phyloP scores from a whole-genome alignment of 1,284 basidiomycete genomes.

The Malassezia sp. region DNA sequence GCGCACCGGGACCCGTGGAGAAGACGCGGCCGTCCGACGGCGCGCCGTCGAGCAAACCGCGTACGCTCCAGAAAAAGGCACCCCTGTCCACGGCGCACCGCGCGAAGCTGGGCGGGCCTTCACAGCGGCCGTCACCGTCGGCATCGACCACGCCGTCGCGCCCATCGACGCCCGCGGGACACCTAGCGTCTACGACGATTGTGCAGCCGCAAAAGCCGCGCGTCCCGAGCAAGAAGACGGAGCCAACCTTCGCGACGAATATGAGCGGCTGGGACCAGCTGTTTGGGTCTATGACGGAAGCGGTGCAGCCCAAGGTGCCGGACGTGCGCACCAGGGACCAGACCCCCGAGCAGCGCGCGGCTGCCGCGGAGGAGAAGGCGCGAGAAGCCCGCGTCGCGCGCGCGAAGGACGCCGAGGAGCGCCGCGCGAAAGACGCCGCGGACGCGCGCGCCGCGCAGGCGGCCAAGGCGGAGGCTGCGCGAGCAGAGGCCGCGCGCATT shows the following conservation, averaged over 20 bases:
- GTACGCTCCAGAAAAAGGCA: too few relatives aligned
- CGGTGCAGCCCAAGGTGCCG: conserved; percentile 1
- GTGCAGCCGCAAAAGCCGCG: too few relatives aligned
- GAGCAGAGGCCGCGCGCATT: conserved; percentile 3
- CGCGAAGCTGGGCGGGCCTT: too few relatives aligned
- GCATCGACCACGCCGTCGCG: too few relatives aligned
- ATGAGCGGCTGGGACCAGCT: conserved; percentile 18
- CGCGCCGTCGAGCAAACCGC: too few relatives aligned
- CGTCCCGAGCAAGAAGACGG: too few relatives aligned
- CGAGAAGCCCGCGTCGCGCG: not conserved
- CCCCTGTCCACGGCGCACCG: too few relatives aligned
- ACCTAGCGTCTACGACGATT: too few relatives aligned
- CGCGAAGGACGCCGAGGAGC: conserved; percentile 7
- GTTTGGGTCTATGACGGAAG: conserved; percentile 11
- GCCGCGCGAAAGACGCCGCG: not conserved
- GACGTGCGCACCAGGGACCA: conserved; percentile 8
- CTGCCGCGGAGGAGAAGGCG: conserved; percentile 3
- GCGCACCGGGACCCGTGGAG: too few relatives aligned
- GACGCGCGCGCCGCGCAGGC: conserved; percentile 1
- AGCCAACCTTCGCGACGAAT: conserved; percentile 9
- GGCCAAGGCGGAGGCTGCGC: conserved; percentile 2
- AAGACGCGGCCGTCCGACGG: too few relatives aligned
- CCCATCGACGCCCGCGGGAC: too few relatives aligned
- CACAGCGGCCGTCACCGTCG: too few relatives aligned
- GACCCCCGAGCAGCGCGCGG: conserved; percentile 15